Evolutionary conservation across 225 moss, liverwort and hornwort genomes (phyloP), one percentile per base, ranked within the genome.

Genomic region (Pseudoscleropodium purum): DNA sequence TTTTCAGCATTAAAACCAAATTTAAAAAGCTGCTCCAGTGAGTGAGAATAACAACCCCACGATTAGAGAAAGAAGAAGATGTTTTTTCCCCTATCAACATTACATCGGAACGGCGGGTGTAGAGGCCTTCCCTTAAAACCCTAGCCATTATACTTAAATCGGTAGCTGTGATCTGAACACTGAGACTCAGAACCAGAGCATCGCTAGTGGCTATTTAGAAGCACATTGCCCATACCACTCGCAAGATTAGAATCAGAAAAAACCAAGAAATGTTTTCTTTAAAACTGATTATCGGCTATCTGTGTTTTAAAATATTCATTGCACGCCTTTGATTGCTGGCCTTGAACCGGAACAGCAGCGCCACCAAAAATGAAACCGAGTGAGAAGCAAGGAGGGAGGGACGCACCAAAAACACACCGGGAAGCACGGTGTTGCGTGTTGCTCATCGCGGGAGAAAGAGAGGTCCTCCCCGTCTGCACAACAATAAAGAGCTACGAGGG

Each of bases 351-450:
- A 66, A 36, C 83, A 49, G 25, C 9, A 63, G 66, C 66, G 26
- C 24, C 16, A 49, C 25, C 57, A 29, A 16, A 69, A 91, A 30
- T 16, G 60, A 49, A 62, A 70, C 69, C 45, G 26, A 61, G n/a
- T 6, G 65, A 29, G 51, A 67, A 57, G 27, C 26, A 47, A 13
- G 62, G 87, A 45, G 54, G 62, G 54, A 80, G 39, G 31, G 36
- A 93, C 93, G 80, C 85, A 96, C 97, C 96, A 85, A 99, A 99
- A 89, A 99, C 99, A 91, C 99, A 99, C 91, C 99, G 97, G 88
- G 97, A 97, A 81, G 99, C 96, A 91, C 97, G 97, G 94, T 96
- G 95, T 93, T 97, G 99, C 86, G 94, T 96, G 94, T 94, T 96
- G 95, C 96, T 99, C 99, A 99, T 97, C 75, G 95, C 91, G 91